A percentile compares a stretch with the other conserved stretches of the same genome.
phyloP scores from a whole-genome alignment of 352 stramenopile species.

The Globisporangium echinulatum region DNA sequence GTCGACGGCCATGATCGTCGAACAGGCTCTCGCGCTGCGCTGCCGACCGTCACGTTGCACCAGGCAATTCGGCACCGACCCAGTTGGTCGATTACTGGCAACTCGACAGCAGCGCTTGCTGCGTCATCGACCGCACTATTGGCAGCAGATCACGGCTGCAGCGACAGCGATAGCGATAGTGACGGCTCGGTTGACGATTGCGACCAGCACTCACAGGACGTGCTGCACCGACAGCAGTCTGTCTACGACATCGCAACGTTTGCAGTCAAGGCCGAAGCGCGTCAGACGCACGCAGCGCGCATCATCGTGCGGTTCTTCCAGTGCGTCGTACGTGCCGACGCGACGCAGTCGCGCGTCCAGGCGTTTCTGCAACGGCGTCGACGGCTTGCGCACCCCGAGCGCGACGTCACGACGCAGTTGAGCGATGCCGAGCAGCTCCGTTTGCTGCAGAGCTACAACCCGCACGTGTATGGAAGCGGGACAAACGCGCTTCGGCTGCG shows the following conservation, averaged over 20 bases:
- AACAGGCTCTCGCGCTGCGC: neutral
- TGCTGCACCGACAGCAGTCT: neutral
- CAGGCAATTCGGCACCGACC: too few relatives aligned
- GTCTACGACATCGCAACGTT: constrained; percentile 7
- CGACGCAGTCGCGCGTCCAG: constrained; percentile 17
- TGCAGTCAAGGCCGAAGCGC: constrained; percentile 11
- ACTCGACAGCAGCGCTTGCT: neutral
- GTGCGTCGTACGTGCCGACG: constrained; percentile 22
- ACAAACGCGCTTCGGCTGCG: neutral
- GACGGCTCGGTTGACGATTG: neutral
- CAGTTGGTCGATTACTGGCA: too few relatives aligned
- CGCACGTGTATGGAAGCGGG: constrained; percentile 28
- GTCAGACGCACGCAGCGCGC: constrained; percentile 30
- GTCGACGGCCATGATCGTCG: neutral
- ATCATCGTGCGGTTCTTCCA: constrained; percentile 61
- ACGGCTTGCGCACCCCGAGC: constrained; percentile 15
- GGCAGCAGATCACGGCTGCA: too few relatives aligned
- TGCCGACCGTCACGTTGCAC: neutral
- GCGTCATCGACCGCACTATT: neutral
- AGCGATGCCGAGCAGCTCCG: constrained; percentile 39
- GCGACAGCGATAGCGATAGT: neutral
- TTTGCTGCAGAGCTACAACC: constrained; percentile 61
- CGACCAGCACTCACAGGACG: neutral
- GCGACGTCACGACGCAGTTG: constrained; percentile 16
- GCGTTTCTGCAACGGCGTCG: constrained; percentile 27